Evolutionary conservation across 495 filamentous ascomycete species (phyloP).

Genomic region (Penicillium herquei): DNA sequence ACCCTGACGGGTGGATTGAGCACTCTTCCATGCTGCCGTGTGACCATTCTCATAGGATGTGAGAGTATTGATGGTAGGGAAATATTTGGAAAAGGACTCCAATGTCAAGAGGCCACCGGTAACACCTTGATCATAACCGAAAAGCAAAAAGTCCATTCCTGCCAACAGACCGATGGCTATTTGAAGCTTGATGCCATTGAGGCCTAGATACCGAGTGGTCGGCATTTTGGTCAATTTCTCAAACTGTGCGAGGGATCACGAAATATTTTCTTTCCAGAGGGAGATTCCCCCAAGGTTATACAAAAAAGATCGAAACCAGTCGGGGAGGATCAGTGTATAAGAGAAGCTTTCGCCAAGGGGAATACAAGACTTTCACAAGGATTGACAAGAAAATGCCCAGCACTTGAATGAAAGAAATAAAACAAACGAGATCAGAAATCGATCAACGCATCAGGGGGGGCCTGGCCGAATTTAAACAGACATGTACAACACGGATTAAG

Average conservation of each 20-base stretch:
- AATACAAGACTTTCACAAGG: not conserved
- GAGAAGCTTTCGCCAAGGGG: not conserved
- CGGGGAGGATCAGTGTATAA: not conserved
- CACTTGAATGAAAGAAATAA: not conserved
- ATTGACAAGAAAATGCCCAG: not conserved
- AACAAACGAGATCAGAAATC: not conserved
- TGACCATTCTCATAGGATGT: slow-evolving; percentile 6
- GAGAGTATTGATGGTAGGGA: slow-evolving; percentile 55
- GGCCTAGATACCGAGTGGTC: slow-evolving; percentile 55
- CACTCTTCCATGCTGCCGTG: slow-evolving; percentile 25
- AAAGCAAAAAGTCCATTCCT: slow-evolving; percentile 67
- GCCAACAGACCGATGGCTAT: slow-evolving; percentile 66
- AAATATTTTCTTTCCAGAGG: not conserved
- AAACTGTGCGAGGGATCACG: not conserved
- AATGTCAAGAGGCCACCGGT: slow-evolving; percentile 60
- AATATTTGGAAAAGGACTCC: slow-evolving; percentile 50
- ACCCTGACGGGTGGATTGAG: slow-evolving; percentile 57
- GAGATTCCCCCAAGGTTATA: not conserved
- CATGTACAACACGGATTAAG: not conserved
- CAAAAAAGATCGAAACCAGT: not conserved
- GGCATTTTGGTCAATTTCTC: slow-evolving; percentile 13
- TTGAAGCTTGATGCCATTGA: slow-evolving; percentile 64
- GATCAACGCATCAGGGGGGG: slow-evolving; percentile 13
- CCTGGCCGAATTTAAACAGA: slow-evolving; percentile 20
- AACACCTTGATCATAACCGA: slow-evolving; percentile 59